These are phyloP conservation scores for Lipomyces chichibuensis DNA, from an alignment of 805 yeast species.

Conservation along the genomic window DNA sequence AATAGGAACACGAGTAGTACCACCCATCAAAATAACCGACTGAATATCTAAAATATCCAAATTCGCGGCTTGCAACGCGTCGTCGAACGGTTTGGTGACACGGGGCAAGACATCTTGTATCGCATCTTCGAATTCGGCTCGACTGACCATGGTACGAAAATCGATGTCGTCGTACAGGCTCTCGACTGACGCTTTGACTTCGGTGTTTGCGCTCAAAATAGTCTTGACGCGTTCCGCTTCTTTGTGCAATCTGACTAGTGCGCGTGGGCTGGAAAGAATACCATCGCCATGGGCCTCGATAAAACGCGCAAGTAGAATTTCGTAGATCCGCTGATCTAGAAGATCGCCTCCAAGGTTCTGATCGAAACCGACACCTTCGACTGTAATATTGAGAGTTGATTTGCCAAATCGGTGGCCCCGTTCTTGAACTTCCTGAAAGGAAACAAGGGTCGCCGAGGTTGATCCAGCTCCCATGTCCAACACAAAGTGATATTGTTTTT, in stretches of 20 bases:
- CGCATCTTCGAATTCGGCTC: constrained; percentile 78
- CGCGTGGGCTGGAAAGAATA: constrained; percentile 55
- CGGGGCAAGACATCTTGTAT: constrained; percentile 50
- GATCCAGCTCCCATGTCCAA: constrained; percentile 95
- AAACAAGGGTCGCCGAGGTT: constrained; percentile 81
- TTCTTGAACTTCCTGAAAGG: constrained; percentile 54
- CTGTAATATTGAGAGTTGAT: constrained; percentile 51
- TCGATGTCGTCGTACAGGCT: constrained; percentile 73
- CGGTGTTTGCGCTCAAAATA: constrained; percentile 84
- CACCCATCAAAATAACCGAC: constrained; percentile 84
- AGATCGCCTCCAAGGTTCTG: constrained; percentile 73
- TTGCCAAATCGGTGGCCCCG: constrained; percentile 23
- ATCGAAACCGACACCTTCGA: constrained; percentile 74
- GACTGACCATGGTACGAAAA: constrained; percentile 64
- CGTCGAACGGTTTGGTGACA: constrained; percentile 58
- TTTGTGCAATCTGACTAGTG: constrained; percentile 70
- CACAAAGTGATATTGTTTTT: constrained; percentile 64
- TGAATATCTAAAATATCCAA: constrained; percentile 47
- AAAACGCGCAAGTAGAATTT: constrained; percentile 63
- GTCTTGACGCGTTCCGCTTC: constrained; percentile 88
- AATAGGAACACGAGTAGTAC: constrained; percentile 86
- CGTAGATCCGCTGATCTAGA: constrained; percentile 68
- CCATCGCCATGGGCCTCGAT: constrained; percentile 50
- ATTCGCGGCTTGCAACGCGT: constrained; percentile 50
- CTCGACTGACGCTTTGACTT: constrained; percentile 77